Evolutionary conservation across 2,329 filamentous ascomycete species (phyloP).

Genomic region (Aspergillus udagawae): DNA sequence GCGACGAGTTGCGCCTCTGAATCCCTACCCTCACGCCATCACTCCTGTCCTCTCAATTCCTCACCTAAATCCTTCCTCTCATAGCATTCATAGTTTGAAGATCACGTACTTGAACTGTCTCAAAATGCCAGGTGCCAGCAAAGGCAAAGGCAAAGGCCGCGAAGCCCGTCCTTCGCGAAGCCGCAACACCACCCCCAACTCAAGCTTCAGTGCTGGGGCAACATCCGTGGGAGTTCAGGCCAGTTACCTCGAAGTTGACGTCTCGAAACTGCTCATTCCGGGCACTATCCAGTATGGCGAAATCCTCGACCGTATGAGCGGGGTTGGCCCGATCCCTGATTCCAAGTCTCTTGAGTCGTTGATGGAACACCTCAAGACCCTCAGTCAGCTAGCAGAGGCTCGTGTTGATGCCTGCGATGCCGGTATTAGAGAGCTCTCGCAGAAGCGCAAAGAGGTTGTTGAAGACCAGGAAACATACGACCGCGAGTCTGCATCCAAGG

Average conservation of each 20-base stretch:
- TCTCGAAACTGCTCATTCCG: slow-evolving; percentile 46
- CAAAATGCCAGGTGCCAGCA: slow-evolving; percentile 43
- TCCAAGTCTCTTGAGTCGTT: slow-evolving; percentile 47
- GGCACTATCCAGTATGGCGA: slow-evolving; percentile 53
- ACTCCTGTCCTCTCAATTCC: background rate
- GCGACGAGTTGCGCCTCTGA: background rate
- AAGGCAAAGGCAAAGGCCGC: slow-evolving; percentile 52
- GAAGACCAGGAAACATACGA: slow-evolving; percentile 48
- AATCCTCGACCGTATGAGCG: slow-evolving; percentile 53
- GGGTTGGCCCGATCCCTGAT: slow-evolving; percentile 46
- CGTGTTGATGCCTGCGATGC: slow-evolving; percentile 57
- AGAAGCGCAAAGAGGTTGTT: slow-evolving; percentile 54
- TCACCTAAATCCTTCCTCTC: background rate
- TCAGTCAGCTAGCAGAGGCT: slow-evolving; percentile 55
- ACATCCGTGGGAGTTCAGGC: slow-evolving; percentile 35
- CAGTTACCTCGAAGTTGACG: slow-evolving; percentile 54
- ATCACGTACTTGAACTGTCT: background rate
- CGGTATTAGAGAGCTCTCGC: slow-evolving; percentile 56
- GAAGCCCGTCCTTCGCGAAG: slow-evolving; percentile 54
- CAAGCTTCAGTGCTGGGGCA: slow-evolving; percentile 46
- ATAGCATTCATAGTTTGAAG: background rate
- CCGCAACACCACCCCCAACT: slow-evolving; percentile 61
- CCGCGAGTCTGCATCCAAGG: slow-evolving; percentile 42
- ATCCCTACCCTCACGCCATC: background rate
- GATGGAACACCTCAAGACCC: slow-evolving; percentile 51